Base-by-base conservation (phyloP, 352 stramenopile species). In the Globisporangium irregulare region DNA sequence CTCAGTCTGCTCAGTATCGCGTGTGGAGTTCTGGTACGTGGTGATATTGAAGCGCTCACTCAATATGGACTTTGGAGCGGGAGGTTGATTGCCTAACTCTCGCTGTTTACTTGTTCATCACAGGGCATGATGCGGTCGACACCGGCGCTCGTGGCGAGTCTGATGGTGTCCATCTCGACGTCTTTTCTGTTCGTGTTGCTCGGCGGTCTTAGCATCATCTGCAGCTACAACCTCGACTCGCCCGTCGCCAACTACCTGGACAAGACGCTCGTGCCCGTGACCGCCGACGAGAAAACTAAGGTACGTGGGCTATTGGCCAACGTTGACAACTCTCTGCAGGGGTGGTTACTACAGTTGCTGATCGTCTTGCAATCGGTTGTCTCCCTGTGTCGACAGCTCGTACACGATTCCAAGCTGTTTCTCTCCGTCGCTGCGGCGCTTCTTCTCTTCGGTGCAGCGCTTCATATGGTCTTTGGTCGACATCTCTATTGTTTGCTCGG, bases 121-220 rank as follows among this genome's bases (percentile, higher is more conserved):
- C 46, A 70, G 64, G 64, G 64, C 0, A 46, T 70, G 57, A 61
- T 70, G 55, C 77, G 75, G 27, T 84, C 80, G 6, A 92, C 83
- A 4, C 81, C 86, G 8, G 66, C 79, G 5, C 67, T 78, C 29
- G 70, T 91, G 3, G 50, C 66, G n/a, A 90, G 80, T 55, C 75
- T 91, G 24, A 87, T 90, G 64, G 32, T 87, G 10, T 64, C 76
- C 1, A 74, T 89, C 63, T 79, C 73, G 9, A 72, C 73, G n/a
- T 72, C 74, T 38, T 90, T 89, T 59, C 73, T 68, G 5, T 83
- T 74, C 59, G 68, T 81, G 6, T 51, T 91, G 18, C 75, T 89
- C 8, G 81, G 82, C 34, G 83, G 83, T 0, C 59, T 93, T 14
- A 90, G 82, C 61, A 69, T 90, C 51, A 66, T 93, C 55, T 90